Base-by-base conservation (phyloP, 2,329 filamentous ascomycete species). In the Tothia fuscella region DNA sequence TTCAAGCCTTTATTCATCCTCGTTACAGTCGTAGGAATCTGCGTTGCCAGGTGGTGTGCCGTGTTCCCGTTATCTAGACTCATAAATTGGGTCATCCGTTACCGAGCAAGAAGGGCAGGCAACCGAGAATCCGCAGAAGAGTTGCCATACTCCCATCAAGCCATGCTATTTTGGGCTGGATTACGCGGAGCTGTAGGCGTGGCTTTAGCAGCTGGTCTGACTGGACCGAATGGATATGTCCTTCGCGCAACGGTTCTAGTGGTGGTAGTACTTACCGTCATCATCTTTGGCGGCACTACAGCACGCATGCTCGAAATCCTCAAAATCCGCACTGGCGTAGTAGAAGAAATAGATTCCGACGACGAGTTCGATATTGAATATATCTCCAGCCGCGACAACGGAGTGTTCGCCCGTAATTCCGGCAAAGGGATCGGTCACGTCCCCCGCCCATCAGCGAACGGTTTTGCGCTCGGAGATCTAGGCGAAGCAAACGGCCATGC, bases 131-230 rank as follows among this genome's bases (percentile, higher is more conserved):
- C 80, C 4, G 76, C 77, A 13, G 89, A 96, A 49, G 91, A 96
- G 60, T 67, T 98, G 26, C 91, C 91, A 0, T 93, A 87, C 56
- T 86, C 85, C 51, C 94, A 96, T 62, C 91, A 96, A 62, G 87
- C 83, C n/a, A 96, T 98, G 91, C 76, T 98, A n/a, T 98, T 93
- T 65, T 98, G 91, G 91, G 91, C 91, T 13, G 91, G 91, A 20
- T 71, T 98, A 22, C 84, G 91, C 48, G 91, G 91, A 53, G 91
- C 91, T 35, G 91, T 98, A 51, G 91, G 91, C 44, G 91, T 98
- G 26, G 91, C 91, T 2, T 70, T 98, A 35, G 91, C 91, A 24
- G 89, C 89, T 17, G 82, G 93, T 20, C 72, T 98, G 35, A 80
- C 76, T 0, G 91, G 88, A 34, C 76, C 79, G 41, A 91, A 93